These are phyloP conservation scores for Naganishia sp. DNA, from an alignment of 1,284 basidiomycete species.

Conservation along the genomic window DNA sequence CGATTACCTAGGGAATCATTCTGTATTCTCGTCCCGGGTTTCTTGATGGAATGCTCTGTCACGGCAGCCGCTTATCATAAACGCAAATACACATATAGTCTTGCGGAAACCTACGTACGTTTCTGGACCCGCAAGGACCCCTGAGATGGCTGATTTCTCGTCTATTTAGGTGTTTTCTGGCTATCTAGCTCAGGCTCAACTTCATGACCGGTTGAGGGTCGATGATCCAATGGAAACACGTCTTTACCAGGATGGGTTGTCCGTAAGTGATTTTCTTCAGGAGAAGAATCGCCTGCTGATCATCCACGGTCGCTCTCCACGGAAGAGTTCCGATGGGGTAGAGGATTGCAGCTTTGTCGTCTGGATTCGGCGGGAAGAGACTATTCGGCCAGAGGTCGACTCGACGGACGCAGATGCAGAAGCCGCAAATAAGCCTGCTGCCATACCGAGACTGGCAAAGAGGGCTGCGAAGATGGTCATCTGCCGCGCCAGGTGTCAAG, in stretches of 20 bases:
- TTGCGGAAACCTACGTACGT: slow-evolving; percentile 52
- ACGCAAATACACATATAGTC: slow-evolving; percentile 42
- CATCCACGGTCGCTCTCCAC: not conserved
- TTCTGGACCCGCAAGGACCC: not conserved
- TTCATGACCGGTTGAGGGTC: slow-evolving; percentile 36
- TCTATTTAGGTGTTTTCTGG: slow-evolving; percentile 47
- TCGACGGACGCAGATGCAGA: slow-evolving; percentile 42
- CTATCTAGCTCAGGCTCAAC: slow-evolving; percentile 47
- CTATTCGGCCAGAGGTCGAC: slow-evolving; percentile 33
- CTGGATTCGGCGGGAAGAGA: slow-evolving; percentile 30
- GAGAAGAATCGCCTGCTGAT: not conserved
- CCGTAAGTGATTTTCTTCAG: slow-evolving; percentile 33
- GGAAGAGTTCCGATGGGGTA: slow-evolving; percentile 42
- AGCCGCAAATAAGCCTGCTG: not conserved
- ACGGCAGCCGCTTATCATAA: slow-evolving; percentile 36
- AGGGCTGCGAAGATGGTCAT: slow-evolving; percentile 41
- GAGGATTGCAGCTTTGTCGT: slow-evolving; percentile 52
- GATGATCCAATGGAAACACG: slow-evolving; percentile 39
- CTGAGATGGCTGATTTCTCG: not conserved
- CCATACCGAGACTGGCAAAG: slow-evolving; percentile 40
- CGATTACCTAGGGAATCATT: slow-evolving; percentile 1
- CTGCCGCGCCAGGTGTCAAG: slow-evolving; percentile 50
- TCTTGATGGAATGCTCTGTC: slow-evolving; percentile 10
- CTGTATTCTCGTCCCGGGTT: slow-evolving; percentile 20
- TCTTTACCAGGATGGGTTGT: slow-evolving; percentile 52